A percentile compares a stretch with the other conserved stretches of the same genome.
These are phyloP conservation scores for Pythium myriotylum DNA, from an alignment of 352 stramenopile species.

Conservation along the genomic window DNA sequence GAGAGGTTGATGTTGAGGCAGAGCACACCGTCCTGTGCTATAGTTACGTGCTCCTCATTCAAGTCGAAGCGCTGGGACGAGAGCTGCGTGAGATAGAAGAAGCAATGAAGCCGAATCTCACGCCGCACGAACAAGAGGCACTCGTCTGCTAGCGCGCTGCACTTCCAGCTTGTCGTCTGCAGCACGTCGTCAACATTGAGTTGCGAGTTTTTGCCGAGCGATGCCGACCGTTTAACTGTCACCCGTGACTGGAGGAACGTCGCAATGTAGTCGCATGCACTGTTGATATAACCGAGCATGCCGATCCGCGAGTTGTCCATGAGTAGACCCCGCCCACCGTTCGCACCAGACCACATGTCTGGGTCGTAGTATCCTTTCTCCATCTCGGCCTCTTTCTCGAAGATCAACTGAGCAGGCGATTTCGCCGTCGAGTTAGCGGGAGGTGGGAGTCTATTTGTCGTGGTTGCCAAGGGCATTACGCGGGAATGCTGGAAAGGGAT, in stretches of 20 bases:
- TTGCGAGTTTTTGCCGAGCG: too few relatives aligned
- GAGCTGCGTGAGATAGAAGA: slow-evolving; percentile 80
- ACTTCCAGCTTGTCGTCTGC: slow-evolving; percentile 66
- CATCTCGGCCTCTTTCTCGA: slow-evolving; percentile 61
- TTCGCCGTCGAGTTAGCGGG: not conserved
- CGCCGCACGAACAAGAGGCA: slow-evolving; percentile 80
- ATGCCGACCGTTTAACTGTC: too few relatives aligned
- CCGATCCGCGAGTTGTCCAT: slow-evolving; percentile 77
- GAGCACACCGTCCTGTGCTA: slow-evolving; percentile 76
- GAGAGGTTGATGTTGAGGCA: slow-evolving; percentile 80
- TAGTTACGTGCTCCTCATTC: slow-evolving; percentile 51
- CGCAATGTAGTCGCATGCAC: slow-evolving; percentile 70
- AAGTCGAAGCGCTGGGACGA: slow-evolving; percentile 64
- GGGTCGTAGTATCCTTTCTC: slow-evolving; percentile 65
- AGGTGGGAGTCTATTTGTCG: too few relatives aligned
- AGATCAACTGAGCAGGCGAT: slow-evolving; percentile 33
- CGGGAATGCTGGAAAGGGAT: slow-evolving; percentile 62
- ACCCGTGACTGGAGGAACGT: slow-evolving; percentile 48
- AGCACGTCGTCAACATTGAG: slow-evolving; percentile 36
- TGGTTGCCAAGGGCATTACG: slow-evolving; percentile 27
- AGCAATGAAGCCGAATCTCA: slow-evolving; percentile 75
- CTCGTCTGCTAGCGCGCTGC: slow-evolving; percentile 72
- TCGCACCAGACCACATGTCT: slow-evolving; percentile 42
- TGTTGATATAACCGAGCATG: slow-evolving; percentile 84
- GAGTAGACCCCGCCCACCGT: slow-evolving; percentile 49